Percentiles rank a stretch among this genome's conserved stretches.
phyloP scores from a whole-genome alignment of 108 stramenopile genomes.

The Cyclostephanos tholiformis region DNA sequence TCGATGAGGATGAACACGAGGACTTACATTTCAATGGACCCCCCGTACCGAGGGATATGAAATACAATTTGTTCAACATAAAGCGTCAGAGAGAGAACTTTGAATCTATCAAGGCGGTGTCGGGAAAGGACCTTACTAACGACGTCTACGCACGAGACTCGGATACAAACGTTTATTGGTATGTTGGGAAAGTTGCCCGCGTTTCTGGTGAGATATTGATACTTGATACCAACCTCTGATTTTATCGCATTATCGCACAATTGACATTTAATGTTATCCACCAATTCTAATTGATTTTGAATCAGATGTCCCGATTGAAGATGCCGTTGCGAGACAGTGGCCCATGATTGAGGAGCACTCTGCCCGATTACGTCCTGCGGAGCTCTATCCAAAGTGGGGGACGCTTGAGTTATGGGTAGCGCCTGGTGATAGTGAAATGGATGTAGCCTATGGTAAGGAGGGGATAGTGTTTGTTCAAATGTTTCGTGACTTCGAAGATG shows the following conservation, averaged over 20 bases:
- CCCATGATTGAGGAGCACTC: conserved; percentile 80
- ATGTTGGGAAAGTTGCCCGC: conserved; percentile 82
- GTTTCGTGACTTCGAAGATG: conserved; percentile 42
- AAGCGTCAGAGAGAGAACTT: conserved; percentile 68
- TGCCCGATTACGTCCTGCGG: conserved; percentile 68
- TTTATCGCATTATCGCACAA: not conserved
- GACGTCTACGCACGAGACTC: conserved; percentile 80
- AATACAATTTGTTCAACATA: conserved; percentile 69
- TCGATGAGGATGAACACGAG: conserved; percentile 66
- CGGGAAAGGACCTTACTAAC: conserved; percentile 66
- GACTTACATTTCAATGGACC: conserved; percentile 43
- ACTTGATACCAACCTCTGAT: conserved; percentile 1
- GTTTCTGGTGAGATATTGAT: conserved; percentile 54
- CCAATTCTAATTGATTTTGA: not conserved
- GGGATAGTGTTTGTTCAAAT: conserved; percentile 54
- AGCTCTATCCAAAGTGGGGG: conserved; percentile 67
- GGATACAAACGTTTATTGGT: conserved; percentile 71
- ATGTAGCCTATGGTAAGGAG: conserved; percentile 83
- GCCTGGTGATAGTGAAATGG: conserved; percentile 84
- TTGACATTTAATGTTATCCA: not conserved
- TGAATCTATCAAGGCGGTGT: conserved; percentile 64
- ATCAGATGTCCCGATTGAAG: conserved; percentile 67
- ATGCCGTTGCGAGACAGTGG: conserved; percentile 71
- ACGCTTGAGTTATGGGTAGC: conserved; percentile 74
- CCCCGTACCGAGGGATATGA: conserved; percentile 71